A percentile compares a stretch with the other conserved stretches of the same genome.
Evolutionary conservation across 352 stramenopile genomes (phyloP).

Genomic region (Globisporangium nodosum): DNA sequence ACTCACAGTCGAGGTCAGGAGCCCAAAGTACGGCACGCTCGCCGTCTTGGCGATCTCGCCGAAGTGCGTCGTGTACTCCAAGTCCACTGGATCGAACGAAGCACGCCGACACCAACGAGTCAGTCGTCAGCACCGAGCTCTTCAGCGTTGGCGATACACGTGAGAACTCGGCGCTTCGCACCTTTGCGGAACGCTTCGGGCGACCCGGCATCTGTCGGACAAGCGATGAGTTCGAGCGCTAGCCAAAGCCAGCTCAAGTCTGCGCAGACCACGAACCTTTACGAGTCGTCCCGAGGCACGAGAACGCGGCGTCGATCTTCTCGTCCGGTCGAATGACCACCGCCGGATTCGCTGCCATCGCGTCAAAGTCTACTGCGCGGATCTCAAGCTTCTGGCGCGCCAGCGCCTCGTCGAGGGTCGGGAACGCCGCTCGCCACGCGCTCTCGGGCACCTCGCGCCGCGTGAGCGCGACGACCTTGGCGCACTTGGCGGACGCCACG

Average conservation of each 20-base stretch:
- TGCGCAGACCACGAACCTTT: constrained; percentile 25
- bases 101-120: too few species aligned
- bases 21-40: constrained; percentile 50
- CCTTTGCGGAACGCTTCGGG: constrained; percentile 64
- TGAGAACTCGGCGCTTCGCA: constrained; percentile 13
- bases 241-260: background rate
- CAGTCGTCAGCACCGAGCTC: too few species aligned
- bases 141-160: too few species aligned
- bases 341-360: constrained; percentile 27
- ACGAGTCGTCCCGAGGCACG: constrained; percentile 64
- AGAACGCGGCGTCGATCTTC: constrained; percentile 62
- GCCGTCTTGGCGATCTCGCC: constrained; percentile 40
- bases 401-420: constrained; percentile 26
- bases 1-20: constrained; percentile 56
- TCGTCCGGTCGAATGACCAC: constrained; percentile 15
- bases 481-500: constrained; percentile 44
- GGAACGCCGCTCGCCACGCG: constrained; percentile 37
- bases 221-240: background rate
- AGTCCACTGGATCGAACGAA: constrained; percentile 38
- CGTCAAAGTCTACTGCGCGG: constrained; percentile 47
- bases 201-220: constrained; percentile 35
- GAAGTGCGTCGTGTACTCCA: constrained; percentile 65
- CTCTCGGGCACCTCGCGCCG: constrained; percentile 47
- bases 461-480: constrained; percentile 51
- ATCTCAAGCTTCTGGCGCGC: constrained; percentile 54